Percentiles rank a stretch among this genome's conserved stretches.
Conservation (phyloP, 2,329 filamentous ascomycete species). For the Pseudogymnoascus sp. region DNA sequence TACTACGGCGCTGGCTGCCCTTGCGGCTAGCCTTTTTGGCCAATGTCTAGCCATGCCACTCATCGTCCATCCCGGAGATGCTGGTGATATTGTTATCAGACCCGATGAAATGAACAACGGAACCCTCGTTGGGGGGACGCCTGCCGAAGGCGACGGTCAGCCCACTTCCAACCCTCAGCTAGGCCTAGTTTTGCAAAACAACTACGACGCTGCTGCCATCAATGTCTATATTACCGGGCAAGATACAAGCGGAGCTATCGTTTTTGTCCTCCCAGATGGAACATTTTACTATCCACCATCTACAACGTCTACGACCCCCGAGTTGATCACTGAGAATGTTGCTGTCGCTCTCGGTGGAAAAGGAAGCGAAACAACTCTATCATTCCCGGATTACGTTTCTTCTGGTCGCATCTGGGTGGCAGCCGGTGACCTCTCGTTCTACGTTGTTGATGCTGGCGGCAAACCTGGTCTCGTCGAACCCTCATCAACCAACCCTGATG, state of each 20-base stretch:
- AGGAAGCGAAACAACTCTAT: constrained; percentile 50
- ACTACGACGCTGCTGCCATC: background rate
- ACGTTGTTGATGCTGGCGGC: constrained; percentile 54
- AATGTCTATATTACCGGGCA: constrained; percentile 1
- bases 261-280: constrained; percentile 59
- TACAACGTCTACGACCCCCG: constrained; percentile 44
- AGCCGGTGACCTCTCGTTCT: constrained; percentile 51
- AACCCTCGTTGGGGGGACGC: background rate
- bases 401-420: constrained; percentile 68
- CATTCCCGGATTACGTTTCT: constrained; percentile 56
- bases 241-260: constrained; percentile 32
- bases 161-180: background rate
- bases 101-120: background rate
- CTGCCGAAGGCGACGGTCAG: background rate
- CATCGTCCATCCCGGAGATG: background rate
- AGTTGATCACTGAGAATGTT: constrained; percentile 47
- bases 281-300: constrained; percentile 55
- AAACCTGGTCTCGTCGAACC: constrained; percentile 64
- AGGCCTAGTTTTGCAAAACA: background rate
- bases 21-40: background rate
- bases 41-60: background rate
- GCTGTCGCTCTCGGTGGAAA: constrained; percentile 56
- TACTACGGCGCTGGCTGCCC: background rate
- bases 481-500: constrained; percentile 56
- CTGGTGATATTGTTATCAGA: background rate